Percentiles rank a stretch among this genome's conserved stretches.
Evolutionary conservation across 495 filamentous ascomycete genomes (phyloP).

Genomic region (Xylaria grammica): DNA sequence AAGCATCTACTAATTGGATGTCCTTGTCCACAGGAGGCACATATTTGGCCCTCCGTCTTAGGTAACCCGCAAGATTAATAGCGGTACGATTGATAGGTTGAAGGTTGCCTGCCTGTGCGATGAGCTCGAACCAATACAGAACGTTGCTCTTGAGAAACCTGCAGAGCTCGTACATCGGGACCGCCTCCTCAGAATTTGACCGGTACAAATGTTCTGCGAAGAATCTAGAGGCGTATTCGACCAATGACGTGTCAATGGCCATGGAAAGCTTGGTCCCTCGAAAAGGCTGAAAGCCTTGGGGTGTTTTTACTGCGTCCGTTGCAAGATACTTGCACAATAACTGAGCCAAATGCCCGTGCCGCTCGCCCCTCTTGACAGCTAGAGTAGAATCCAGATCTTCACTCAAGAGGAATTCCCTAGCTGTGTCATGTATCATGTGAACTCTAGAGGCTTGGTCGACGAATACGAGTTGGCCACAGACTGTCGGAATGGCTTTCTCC

Average conservation of each 20-base stretch:
- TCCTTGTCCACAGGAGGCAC: slow-evolving; percentile 30
- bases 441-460: slow-evolving; percentile 31
- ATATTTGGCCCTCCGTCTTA: slow-evolving; percentile 29
- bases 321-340: slow-evolving; percentile 32
- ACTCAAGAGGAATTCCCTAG: slow-evolving; percentile 37
- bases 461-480: slow-evolving; percentile 40
- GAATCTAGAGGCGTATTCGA: slow-evolving; percentile 34
- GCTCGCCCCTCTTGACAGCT: slow-evolving; percentile 21
- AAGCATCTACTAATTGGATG: slow-evolving; percentile 25
- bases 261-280: slow-evolving; percentile 12
- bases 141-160: slow-evolving; percentile 31
- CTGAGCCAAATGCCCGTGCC: slow-evolving; percentile 30
- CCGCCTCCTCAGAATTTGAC: slow-evolving; percentile 25
- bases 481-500: slow-evolving; percentile 30
- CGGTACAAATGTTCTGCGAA: slow-evolving; percentile 38
- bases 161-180: slow-evolving; percentile 22
- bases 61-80: slow-evolving; percentile 38
- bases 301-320: slow-evolving; percentile 23
- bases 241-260: slow-evolving; percentile 23
- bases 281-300: slow-evolving; percentile 15
- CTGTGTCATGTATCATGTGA: slow-evolving; percentile 42
- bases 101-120: slow-evolving; percentile 30
- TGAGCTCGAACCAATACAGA: slow-evolving; percentile 39
- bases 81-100: slow-evolving; percentile 28
- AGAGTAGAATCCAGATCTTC: slow-evolving; percentile 22